phyloP scores from a whole-genome alignment of 2,329 filamentous ascomycete genomes.

The Rhinocladiella similis region DNA sequence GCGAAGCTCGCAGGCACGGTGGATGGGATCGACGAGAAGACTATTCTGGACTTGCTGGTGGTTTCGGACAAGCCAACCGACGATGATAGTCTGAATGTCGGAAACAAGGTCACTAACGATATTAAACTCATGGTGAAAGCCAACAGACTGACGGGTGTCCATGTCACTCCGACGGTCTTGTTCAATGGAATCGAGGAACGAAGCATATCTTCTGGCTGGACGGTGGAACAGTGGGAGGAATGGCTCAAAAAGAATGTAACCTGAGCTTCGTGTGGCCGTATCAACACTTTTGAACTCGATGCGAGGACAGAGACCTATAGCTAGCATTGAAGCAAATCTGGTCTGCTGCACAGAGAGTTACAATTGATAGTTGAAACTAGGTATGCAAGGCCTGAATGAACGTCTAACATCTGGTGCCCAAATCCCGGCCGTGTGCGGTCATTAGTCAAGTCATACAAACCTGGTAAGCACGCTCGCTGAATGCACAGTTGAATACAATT shows the following conservation, averaged over 20 bases:
- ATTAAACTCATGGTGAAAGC: slow-evolving; percentile 78
- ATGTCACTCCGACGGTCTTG: slow-evolving; percentile 87
- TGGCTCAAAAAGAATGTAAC: slow-evolving; percentile 70
- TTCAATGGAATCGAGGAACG: slow-evolving; percentile 80
- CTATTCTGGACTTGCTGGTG: slow-evolving; percentile 67
- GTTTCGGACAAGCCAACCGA: slow-evolving; percentile 67
- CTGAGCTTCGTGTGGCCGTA: slow-evolving; percentile 34
- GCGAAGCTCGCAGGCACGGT: slow-evolving; percentile 67
- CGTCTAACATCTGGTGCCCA: slow-evolving; percentile 17
- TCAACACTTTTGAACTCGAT: too few species aligned
- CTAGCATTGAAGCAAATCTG: not conserved
- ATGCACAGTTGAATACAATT: slow-evolving; percentile 23
- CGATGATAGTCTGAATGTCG: slow-evolving; percentile 71
- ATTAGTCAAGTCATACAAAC: slow-evolving; percentile 24
- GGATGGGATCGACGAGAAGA: slow-evolving; percentile 70
- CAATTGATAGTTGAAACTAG: not conserved
- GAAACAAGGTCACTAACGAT: slow-evolving; percentile 82
- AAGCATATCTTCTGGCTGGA: slow-evolving; percentile 77
- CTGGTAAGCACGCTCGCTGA: slow-evolving; percentile 26
- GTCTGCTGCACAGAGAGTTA: not conserved
- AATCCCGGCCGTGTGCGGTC: slow-evolving; percentile 14
- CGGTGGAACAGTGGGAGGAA: slow-evolving; percentile 77
- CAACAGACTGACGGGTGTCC: slow-evolving; percentile 74
- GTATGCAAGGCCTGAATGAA: slow-evolving; percentile 22
- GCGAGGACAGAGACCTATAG: too few species aligned